phyloP scores from a whole-genome alignment of 345 rosid species.

The Linum tenue region DNA sequence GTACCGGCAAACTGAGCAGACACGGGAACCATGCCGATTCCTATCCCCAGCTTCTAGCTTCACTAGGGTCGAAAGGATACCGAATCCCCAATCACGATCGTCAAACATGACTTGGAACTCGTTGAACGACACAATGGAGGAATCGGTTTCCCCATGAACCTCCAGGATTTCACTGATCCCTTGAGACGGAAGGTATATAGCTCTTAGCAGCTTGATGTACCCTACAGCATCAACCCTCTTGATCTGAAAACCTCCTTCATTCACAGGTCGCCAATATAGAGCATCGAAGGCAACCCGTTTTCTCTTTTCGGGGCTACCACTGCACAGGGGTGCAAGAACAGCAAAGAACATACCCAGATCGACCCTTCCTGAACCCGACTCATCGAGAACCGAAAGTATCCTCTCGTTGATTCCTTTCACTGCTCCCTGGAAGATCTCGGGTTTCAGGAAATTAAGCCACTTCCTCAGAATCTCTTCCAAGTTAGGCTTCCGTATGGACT shows the following conservation, averaged over 20 bases:
- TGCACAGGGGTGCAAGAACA: constrained; percentile 70
- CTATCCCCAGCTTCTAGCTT: constrained; percentile 85
- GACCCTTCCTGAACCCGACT: constrained; percentile 75
- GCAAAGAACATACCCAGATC: constrained; percentile 91
- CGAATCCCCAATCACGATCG: constrained; percentile 89
- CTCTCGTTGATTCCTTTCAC: constrained; percentile 87
- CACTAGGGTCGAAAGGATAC: constrained; percentile 64
- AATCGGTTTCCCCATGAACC: constrained; percentile 58
- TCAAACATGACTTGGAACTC: constrained; percentile 83
- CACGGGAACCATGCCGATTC: constrained; percentile 64
- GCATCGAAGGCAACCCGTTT: constrained; percentile 77
- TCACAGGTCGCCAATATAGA: constrained; percentile 73
- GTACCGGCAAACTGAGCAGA: constrained; percentile 83
- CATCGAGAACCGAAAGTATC: constrained; percentile 66
- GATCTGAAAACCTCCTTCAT: constrained; percentile 71
- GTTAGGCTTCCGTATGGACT: constrained; percentile 77
- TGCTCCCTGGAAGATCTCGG: constrained; percentile 88
- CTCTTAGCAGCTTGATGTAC: constrained; percentile 65
- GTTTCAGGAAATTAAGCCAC: constrained; percentile 62
- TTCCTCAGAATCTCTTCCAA: constrained; percentile 71
- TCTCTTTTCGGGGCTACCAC: constrained; percentile 68
- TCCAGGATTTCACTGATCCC: constrained; percentile 63
- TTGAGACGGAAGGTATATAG: constrained; percentile 59
- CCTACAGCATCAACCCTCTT: constrained; percentile 48
- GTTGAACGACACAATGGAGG: constrained; percentile 51